Evolutionary conservation across 495 filamentous ascomycete species (phyloP).

Genomic region (Hypoxylon intermedium): DNA sequence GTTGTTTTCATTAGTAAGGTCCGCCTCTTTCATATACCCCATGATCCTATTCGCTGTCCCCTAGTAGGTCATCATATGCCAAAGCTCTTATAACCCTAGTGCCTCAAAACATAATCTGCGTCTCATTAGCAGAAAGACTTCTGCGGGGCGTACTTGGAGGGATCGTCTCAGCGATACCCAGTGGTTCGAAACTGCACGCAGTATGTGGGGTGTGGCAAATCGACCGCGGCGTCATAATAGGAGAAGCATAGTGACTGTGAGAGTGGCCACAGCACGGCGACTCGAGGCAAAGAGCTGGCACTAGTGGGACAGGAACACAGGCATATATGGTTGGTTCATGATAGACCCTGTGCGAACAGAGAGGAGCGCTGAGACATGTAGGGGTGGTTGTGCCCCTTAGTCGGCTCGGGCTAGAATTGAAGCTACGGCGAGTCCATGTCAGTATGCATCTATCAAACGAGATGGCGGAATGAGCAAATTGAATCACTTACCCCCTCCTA

Average conservation of each 20-base stretch:
- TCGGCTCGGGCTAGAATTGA: slow-evolving; percentile 31
- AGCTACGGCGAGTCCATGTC: slow-evolving; percentile 10
- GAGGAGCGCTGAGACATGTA: slow-evolving; percentile 5
- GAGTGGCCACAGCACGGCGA: slow-evolving; percentile 18
- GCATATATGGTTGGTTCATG: slow-evolving; percentile 25
- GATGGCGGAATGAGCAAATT: background rate
- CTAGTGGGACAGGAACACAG: slow-evolving; percentile 28
- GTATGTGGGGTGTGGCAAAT: slow-evolving; percentile 1
- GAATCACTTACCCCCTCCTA: slow-evolving; percentile 23
- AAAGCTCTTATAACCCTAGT: background rate
- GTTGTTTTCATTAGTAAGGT: too few relatives aligned
- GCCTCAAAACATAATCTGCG: slow-evolving; percentile 3
- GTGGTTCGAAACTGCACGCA: slow-evolving; percentile 9
- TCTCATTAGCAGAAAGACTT: slow-evolving; percentile 23
- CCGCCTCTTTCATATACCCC: background rate
- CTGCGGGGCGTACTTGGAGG: slow-evolving; percentile 17
- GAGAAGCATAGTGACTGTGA: slow-evolving; percentile 12
- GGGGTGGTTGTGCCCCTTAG: slow-evolving; percentile 5
- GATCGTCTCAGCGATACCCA: slow-evolving; percentile 12
- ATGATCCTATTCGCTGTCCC: background rate
- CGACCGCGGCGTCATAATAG: slow-evolving; percentile 17
- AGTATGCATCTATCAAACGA: background rate
- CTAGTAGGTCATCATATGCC: too few relatives aligned
- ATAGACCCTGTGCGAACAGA: slow-evolving; percentile 3
- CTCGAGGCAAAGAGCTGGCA: slow-evolving; percentile 29